phyloP scores from a whole-genome alignment of 306 rosid species.

The Prunus mira region DNA sequence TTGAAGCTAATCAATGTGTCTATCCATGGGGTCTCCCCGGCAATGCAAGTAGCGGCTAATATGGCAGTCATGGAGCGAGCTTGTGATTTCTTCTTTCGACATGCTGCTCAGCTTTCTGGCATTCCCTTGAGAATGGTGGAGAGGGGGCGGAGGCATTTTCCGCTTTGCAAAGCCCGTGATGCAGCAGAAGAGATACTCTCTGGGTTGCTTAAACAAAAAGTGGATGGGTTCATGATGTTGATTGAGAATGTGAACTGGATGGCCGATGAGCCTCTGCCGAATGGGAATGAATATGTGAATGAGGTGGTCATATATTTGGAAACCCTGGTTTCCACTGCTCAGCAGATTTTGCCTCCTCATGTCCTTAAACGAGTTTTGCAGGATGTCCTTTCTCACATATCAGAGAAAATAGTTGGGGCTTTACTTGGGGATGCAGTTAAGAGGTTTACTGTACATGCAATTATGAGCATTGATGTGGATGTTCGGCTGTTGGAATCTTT shows the following conservation, averaged over 20 bases:
- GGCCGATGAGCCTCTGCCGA: slow-evolving; percentile 70
- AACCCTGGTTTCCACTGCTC: slow-evolving; percentile 91
- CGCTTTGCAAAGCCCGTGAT: slow-evolving; percentile 80
- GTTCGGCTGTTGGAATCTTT: slow-evolving; percentile 76
- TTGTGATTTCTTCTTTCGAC: slow-evolving; percentile 94
- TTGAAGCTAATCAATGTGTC: slow-evolving; percentile 75
- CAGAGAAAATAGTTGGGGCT: slow-evolving; percentile 74
- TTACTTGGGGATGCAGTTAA: slow-evolving; percentile 75
- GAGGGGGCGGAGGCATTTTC: slow-evolving; percentile 91
- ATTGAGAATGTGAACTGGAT: slow-evolving; percentile 88
- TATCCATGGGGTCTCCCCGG: slow-evolving; percentile 79
- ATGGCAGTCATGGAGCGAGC: slow-evolving; percentile 96
- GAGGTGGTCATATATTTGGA: slow-evolving; percentile 93
- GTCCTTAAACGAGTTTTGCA: slow-evolving; percentile 87
- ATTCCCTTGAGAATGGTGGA: slow-evolving; percentile 89
- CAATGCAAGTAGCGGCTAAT: slow-evolving; percentile 97
- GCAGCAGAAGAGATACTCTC: slow-evolving; percentile 68
- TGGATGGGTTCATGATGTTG: slow-evolving; percentile 78
- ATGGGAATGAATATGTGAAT: slow-evolving; percentile 85
- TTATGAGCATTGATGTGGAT: slow-evolving; percentile 82
- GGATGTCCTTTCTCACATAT: slow-evolving; percentile 86
- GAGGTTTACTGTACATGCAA: slow-evolving; percentile 67
- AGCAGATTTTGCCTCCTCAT: slow-evolving; percentile 83
- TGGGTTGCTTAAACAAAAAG: slow-evolving; percentile 32
- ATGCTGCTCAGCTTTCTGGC: slow-evolving; percentile 97